Evolutionary conservation across 2,329 filamentous ascomycete species (phyloP).

Genomic region (Alternaria sp.): DNA sequence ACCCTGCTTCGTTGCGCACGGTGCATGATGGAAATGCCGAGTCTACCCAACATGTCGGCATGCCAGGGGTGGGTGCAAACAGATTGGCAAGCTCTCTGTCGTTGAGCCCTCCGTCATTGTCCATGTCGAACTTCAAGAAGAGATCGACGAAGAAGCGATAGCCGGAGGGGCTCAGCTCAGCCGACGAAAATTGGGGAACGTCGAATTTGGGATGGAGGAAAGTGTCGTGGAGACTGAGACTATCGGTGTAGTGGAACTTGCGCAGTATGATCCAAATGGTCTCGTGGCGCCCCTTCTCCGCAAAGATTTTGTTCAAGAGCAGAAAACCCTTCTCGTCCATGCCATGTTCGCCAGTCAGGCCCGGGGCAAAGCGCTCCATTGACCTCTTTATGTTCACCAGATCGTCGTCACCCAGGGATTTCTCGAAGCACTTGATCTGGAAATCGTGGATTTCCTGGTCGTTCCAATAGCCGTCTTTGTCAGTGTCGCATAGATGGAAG

Average conservation of each 20-base stretch:
- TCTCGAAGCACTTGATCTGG: conserved; percentile 90
- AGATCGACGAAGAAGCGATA: conserved; percentile 98
- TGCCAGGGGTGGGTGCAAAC: conserved; percentile 90
- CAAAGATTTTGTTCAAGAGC: conserved; percentile 92
- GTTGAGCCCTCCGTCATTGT: conserved; percentile 94
- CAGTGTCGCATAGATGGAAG: conserved; percentile 95
- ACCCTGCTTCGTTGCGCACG: conserved; percentile 91
- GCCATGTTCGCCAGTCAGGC: conserved; percentile 67
- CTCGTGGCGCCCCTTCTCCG: conserved; percentile 95
- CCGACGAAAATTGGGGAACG: conserved; percentile 88
- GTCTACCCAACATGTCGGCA: conserved; percentile 87
- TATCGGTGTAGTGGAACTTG: conserved; percentile 96
- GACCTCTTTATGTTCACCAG: conserved; percentile 90
- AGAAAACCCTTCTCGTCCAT: conserved; percentile 86
- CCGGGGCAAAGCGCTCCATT: conserved; percentile 73
- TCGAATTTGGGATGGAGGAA: conserved; percentile 95
- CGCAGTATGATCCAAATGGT: conserved; percentile 97
- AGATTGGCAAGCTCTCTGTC: conserved; percentile 83
- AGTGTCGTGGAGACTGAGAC: conserved; percentile 85
- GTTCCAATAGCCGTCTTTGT: conserved; percentile 91
- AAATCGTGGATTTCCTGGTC: conserved; percentile 92
- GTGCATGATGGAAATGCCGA: conserved; percentile 91
- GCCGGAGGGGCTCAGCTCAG: conserved; percentile 90
- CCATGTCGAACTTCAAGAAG: conserved; percentile 93
- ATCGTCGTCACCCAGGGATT: conserved; percentile 80